Percentiles rank a stretch among this genome's conserved stretches.
These are phyloP conservation scores for Kwoniella sp. DNA, from an alignment of 768 basidiomycete species.

Conservation along the genomic window DNA sequence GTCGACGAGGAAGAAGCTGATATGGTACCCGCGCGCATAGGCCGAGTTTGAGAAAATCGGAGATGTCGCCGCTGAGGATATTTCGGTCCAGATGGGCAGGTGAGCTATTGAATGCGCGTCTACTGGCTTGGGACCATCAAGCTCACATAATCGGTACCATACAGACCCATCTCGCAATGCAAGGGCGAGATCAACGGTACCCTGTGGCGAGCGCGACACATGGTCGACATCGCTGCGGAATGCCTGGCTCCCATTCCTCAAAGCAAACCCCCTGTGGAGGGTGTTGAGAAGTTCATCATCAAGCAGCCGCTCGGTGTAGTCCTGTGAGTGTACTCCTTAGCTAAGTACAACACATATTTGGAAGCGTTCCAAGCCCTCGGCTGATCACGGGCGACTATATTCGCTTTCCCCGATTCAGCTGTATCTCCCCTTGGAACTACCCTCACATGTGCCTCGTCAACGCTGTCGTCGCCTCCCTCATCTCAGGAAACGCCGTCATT, in stretches of 20 bases:
- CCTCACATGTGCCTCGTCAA: slow-evolving; percentile 90
- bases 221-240: slow-evolving; percentile 78
- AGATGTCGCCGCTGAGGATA: slow-evolving; percentile 71
- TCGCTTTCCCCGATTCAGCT: no score
- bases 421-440: slow-evolving; percentile 92
- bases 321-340: slow-evolving; percentile 54
- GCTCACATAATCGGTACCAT: neutral
- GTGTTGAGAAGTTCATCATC: slow-evolving; percentile 79
- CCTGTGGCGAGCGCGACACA: slow-evolving; percentile 76
- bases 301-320: slow-evolving; percentile 84
- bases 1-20: slow-evolving; percentile 5
- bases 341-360: neutral
- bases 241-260: slow-evolving; percentile 74
- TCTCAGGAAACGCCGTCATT: slow-evolving; percentile 84
- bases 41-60: slow-evolving; percentile 62
- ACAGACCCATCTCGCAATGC: slow-evolving; percentile 75
- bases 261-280: slow-evolving; percentile 75
- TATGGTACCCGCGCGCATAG: slow-evolving; percentile 44
- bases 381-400: neutral
- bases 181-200: slow-evolving; percentile 79
- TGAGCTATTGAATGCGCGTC: slow-evolving; percentile 55
- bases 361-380: neutral
- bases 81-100: slow-evolving; percentile 91
- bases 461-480: slow-evolving; percentile 83
- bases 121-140: neutral